Conservation (phyloP, 768 basidiomycete species). For the Mycena rebaudengoi region DNA sequence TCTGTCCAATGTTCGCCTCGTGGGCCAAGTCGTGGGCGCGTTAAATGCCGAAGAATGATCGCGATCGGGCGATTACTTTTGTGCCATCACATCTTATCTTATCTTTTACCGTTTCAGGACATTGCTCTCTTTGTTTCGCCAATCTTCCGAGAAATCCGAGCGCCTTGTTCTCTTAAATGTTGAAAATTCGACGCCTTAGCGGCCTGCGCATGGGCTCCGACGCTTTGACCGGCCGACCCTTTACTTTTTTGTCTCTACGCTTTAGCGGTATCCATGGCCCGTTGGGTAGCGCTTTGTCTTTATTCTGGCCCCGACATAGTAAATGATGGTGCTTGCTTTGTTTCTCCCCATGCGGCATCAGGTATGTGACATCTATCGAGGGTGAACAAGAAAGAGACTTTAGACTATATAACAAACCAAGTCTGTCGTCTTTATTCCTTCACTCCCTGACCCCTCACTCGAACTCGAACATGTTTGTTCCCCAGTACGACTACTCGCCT, state of each 20-base stretch:
- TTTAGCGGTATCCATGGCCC: constrained; percentile 12
- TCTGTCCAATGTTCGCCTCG: constrained; percentile 1
- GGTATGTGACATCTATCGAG: constrained; percentile 13
- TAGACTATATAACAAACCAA: constrained; percentile 18
- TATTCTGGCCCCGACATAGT: background rate
- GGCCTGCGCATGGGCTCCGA: background rate
- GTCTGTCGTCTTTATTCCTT: constrained; percentile 12
- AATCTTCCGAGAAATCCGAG: background rate
- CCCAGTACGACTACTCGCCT: background rate
- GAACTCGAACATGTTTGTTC: background rate
- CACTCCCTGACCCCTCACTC: background rate
- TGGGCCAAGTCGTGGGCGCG: constrained; percentile 6
- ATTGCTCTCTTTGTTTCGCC: background rate
- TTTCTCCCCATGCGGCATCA: constrained; percentile 4
- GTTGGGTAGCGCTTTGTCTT: constrained; percentile 14
- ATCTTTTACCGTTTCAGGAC: background rate
- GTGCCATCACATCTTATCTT: constrained; percentile 3
- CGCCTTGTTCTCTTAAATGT: constrained; percentile 28
- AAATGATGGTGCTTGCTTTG: constrained; percentile 3
- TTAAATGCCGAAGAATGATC: constrained; percentile 4
- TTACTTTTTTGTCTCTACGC: constrained; percentile 1
- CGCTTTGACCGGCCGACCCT: constrained; percentile 15
- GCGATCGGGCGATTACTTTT: background rate
- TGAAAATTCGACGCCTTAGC: constrained; percentile 5
- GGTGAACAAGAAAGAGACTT: constrained; percentile 11